Evolutionary conservation across 1,284 basidiomycete species (phyloP).

Genomic region (Ceratobasidium sp.): DNA sequence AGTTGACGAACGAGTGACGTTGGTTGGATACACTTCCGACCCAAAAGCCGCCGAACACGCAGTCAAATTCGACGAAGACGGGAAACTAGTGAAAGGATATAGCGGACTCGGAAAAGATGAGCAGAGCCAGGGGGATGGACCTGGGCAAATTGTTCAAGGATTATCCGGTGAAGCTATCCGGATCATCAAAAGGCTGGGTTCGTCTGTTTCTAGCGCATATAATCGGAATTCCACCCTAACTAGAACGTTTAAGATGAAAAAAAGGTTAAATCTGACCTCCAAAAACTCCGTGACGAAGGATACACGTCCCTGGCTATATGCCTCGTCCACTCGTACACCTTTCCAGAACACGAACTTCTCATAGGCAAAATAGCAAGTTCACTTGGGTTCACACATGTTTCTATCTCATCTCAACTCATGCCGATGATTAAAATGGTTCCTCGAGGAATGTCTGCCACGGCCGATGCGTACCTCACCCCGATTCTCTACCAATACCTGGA

Average conservation of each 20-base stretch:
- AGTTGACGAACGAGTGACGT: conserved; percentile 93
- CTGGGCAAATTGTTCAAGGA: conserved; percentile 80
- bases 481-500: conserved; percentile 87
- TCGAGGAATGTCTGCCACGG: conserved; percentile 89
- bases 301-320: conserved; percentile 87
- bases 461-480: conserved; percentile 96
- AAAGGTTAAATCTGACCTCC: conserved; percentile 64
- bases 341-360: conserved; percentile 77
- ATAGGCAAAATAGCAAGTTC: conserved; percentile 77
- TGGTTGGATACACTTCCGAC: conserved; percentile 92
- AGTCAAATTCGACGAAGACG: conserved; percentile 74
- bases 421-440: conserved; percentile 98
- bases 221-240: background rate
- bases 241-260: conserved; percentile 57
- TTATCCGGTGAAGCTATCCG: conserved; percentile 91
- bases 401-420: conserved; percentile 84
- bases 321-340: conserved; percentile 92
- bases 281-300: conserved; percentile 74
- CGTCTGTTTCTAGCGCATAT: conserved; percentile 37
- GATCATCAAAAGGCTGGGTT: conserved; percentile 79
- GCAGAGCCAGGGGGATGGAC: conserved; percentile 70
- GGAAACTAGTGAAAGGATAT: conserved; percentile 72
- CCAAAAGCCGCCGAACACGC: conserved; percentile 78
- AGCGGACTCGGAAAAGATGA: conserved; percentile 77
- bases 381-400: conserved; percentile 87